phyloP scores from a whole-genome alignment of 2,329 filamentous ascomycete genomes.

The Clonostachys sp. region DNA sequence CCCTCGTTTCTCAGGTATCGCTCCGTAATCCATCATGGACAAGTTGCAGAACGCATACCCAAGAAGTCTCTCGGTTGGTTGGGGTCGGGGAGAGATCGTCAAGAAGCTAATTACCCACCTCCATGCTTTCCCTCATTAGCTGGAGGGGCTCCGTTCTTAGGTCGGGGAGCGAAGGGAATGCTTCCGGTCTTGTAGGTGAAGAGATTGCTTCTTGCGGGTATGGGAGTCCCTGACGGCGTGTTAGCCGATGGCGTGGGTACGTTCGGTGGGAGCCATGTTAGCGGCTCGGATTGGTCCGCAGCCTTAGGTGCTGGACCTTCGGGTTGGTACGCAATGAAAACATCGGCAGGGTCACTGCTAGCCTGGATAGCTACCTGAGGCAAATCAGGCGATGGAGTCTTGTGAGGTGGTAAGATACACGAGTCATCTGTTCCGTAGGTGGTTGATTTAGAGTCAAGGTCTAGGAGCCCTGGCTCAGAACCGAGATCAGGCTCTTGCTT shows the following conservation, averaged over 20 bases:
- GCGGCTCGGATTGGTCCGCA: constrained; percentile 27
- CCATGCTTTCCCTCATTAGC: too few relatives aligned
- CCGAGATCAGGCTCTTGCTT: not conserved
- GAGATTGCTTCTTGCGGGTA: constrained; percentile 26
- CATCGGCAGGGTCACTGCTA: constrained; percentile 18
- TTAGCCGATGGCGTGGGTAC: constrained; percentile 24
- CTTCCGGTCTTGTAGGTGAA: constrained; percentile 36
- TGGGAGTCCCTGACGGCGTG: constrained; percentile 24
- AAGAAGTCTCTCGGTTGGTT: too few relatives aligned
- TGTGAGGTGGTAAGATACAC: not conserved
- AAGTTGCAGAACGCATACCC: too few relatives aligned
- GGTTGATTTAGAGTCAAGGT: not conserved
- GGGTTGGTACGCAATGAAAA: constrained; percentile 52
- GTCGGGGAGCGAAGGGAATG: constrained; percentile 40
- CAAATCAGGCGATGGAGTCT: constrained; percentile 6
- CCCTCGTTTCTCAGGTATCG: too few relatives aligned
- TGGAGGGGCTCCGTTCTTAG: constrained; percentile 1
- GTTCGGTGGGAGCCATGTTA: constrained; percentile 50
- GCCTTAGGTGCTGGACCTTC: constrained; percentile 38
- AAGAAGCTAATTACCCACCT: too few relatives aligned
- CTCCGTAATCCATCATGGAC: too few relatives aligned
- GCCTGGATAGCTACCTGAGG: constrained; percentile 17
- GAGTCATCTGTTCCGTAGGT: not conserved
- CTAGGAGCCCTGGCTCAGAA: not conserved
- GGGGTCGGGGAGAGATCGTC: too few relatives aligned